A percentile compares a stretch with the other conserved stretches of the same genome.
phyloP scores from a whole-genome alignment of 2,329 filamentous ascomycete species.

The Aspergillus aculeatinus region DNA sequence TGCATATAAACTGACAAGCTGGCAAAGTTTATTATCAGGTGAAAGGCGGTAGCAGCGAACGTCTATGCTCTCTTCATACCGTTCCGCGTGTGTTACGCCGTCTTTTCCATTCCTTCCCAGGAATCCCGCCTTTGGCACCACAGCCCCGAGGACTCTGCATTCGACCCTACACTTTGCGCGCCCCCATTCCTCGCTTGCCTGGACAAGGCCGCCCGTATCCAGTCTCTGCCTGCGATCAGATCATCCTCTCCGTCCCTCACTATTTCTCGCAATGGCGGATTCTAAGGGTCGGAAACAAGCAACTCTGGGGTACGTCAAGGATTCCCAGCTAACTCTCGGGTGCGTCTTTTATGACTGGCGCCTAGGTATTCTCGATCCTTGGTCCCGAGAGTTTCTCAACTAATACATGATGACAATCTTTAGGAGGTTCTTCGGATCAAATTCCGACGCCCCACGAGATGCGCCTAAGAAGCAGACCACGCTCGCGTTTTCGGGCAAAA shows the following conservation, averaged over 20 bases:
- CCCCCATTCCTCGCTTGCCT: background rate
- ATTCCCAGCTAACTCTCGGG: conserved; percentile 72
- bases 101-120: conserved; percentile 7
- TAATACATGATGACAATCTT: conserved; percentile 5
- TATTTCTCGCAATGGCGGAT: conserved; percentile 16
- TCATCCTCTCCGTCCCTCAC: background rate
- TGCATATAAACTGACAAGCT: background rate
- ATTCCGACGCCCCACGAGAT: conserved; percentile 53
- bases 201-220: background rate
- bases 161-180: background rate
- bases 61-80: conserved; percentile 18
- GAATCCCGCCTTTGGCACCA: conserved; percentile 9
- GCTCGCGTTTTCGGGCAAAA: conserved; percentile 67
- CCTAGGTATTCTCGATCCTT: background rate
- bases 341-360: conserved; percentile 44
- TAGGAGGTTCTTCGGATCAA: conserved; percentile 82
- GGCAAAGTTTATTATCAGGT: background rate
- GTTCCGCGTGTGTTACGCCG: conserved; percentile 14
- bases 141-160: conserved; percentile 4
- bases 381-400: background rate
- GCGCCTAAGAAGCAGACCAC: conserved; percentile 72
- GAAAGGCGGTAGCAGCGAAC: conserved; percentile 8
- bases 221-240: background rate
- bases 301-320: conserved; percentile 82
- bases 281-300: conserved; percentile 61